These are phyloP conservation scores for Rutstroemia sp. DNA, from an alignment of 2,329 filamentous ascomycete genomes.

Conservation along the genomic window DNA sequence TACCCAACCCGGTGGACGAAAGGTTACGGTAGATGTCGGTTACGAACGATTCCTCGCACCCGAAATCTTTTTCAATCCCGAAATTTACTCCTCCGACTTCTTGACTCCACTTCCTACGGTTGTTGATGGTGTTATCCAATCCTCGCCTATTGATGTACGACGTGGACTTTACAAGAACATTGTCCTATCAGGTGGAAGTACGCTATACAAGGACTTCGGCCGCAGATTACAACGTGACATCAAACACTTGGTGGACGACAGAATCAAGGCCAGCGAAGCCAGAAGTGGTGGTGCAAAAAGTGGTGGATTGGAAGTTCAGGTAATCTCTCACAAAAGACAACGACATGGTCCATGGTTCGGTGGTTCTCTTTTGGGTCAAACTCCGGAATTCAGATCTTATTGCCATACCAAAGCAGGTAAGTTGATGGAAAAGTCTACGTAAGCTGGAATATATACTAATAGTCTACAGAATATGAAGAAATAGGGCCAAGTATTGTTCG, in stretches of 20 bases:
- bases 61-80: slow-evolving; percentile 99
- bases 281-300: slow-evolving; percentile 83
- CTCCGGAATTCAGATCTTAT: slow-evolving; percentile 96
- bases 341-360: slow-evolving; percentile 98
- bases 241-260: slow-evolving; percentile 85
- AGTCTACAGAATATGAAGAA: slow-evolving; percentile 62
- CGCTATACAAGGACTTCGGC: slow-evolving; percentile 97
- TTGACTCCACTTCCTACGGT: slow-evolving; percentile 89
- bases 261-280: slow-evolving; percentile 87
- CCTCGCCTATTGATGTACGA: slow-evolving; percentile 93
- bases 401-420: slow-evolving; percentile 78
- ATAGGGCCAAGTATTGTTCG: slow-evolving; percentile 93
- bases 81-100: slow-evolving; percentile 99
- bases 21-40: slow-evolving; percentile 82
- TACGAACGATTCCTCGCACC: slow-evolving; percentile 98
- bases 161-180: slow-evolving; percentile 99
- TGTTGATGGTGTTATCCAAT: slow-evolving; percentile 95
- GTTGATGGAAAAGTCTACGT: background rate
- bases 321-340: slow-evolving; percentile 96
- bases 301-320: slow-evolving; percentile 91
- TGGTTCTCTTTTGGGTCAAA: slow-evolving; percentile 91
- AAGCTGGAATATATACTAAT: background rate
- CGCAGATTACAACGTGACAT: slow-evolving; percentile 94
- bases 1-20: slow-evolving; percentile 75
- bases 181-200: slow-evolving; percentile 92